Base-by-base conservation (phyloP, 2,329 filamentous ascomycete genomes). In the Fusarium setosum region DNA sequence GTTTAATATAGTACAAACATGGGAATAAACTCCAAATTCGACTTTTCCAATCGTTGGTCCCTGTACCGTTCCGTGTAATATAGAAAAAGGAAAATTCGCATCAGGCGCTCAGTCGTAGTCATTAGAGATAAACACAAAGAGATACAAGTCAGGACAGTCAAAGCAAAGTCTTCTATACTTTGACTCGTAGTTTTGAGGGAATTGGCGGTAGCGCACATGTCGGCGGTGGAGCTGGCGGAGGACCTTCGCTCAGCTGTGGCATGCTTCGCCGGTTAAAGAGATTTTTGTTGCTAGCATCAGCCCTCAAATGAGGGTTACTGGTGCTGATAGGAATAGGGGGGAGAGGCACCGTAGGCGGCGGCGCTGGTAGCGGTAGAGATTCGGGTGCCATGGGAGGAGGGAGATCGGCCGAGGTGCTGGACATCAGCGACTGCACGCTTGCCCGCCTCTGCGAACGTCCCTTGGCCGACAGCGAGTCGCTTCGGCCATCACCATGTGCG, bases 121-220 rank as follows among this genome's bases (percentile, higher is more conserved):
- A 52, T 70, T 48, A 58, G 50, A 52, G 26, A 44, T 34, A 54
- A 52, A 57, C 18, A 60, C 49, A 56, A 35, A 61, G 50, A 54
- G 62, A 49, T 41, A 63, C 42, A 56, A 21, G 38, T 56, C 20
- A 37, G 34, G 41, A 50, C 15, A 37, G 38, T 26, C 54, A 48
- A 21, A 26, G 21, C n/a, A n/a, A n/a, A n/a, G n/a, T n/a, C 5
- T 26, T 37, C 59, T 45, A 73, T n/a, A 61, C 61, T 42, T 55
- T 67, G 47, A 63, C 57, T 38, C 60, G 61, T 40, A 62, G 59
- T 24, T 70, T 73, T 13, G 67, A 59, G 5, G 84, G 85, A 35
- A 87, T 79, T 0, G 86, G 85, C 17, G 86, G 86, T 20, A 88
- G 77, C 13, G 85, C 84, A 64, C 81, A 82, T 11, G 78, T 86